phyloP scores from a whole-genome alignment of 2,329 filamentous ascomycete genomes.

The Bipolaris sorokiniana region DNA sequence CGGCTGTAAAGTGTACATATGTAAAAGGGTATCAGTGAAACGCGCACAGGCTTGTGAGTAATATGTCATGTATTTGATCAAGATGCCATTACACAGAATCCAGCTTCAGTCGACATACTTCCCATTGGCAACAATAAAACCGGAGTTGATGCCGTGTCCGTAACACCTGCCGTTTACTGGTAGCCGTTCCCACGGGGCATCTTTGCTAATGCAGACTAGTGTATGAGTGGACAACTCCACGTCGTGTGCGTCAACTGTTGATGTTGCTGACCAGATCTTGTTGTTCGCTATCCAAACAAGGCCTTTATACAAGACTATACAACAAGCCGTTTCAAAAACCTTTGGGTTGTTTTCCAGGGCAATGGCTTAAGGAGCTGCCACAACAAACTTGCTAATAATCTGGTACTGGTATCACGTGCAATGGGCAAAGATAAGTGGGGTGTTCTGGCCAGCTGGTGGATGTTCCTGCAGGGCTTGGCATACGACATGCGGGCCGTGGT shows the following conservation, averaged over 20 bases:
- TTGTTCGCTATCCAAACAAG: not conserved
- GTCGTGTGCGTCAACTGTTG: not conserved
- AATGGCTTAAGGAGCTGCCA: too few relatives aligned
- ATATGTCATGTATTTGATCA: not conserved
- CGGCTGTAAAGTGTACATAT: slow-evolving; percentile 12
- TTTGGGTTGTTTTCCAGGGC: slow-evolving; percentile 2
- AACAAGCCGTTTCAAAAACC: not conserved
- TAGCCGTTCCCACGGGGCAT: slow-evolving; percentile 20
- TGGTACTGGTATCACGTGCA: not conserved
- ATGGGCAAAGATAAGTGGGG: not conserved
- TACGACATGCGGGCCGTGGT: slow-evolving; percentile 19
- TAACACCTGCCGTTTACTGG: slow-evolving; percentile 9
- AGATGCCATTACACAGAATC: not conserved
- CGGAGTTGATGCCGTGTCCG: slow-evolving; percentile 15
- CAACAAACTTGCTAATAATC: too few relatives aligned
- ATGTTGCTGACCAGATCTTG: not conserved
- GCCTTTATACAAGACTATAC: not conserved
- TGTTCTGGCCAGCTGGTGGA: not conserved
- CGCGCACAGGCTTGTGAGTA: not conserved
- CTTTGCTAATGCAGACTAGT: slow-evolving; percentile 11
- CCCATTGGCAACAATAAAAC: slow-evolving; percentile 9
- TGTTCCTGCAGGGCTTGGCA: slow-evolving; percentile 34
- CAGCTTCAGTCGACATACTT: slow-evolving; percentile 1
- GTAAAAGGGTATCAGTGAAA: too few relatives aligned
- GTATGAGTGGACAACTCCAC: slow-evolving; percentile 6